These are phyloP conservation scores for Trametopsis cervina DNA, from an alignment of 768 basidiomycete genomes.

Conservation along the genomic window DNA sequence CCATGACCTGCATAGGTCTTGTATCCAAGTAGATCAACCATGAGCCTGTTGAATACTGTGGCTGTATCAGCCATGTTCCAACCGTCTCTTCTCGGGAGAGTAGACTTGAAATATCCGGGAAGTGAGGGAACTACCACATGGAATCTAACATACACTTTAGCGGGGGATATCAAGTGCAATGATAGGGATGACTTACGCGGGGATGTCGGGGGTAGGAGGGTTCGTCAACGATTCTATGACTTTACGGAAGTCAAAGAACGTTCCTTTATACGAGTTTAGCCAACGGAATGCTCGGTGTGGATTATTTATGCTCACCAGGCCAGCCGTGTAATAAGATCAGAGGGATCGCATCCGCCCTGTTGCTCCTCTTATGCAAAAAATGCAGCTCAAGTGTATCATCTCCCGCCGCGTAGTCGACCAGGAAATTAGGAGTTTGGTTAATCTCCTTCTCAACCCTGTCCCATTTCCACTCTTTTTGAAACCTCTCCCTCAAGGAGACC, in stretches of 20 bases:
- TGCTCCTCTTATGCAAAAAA: slow-evolving; percentile 26
- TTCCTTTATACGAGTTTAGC: slow-evolving; percentile 2
- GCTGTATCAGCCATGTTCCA: slow-evolving; percentile 23
- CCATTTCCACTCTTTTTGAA: slow-evolving; percentile 1
- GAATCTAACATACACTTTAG: slow-evolving; percentile 3
- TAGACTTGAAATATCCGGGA: slow-evolving; percentile 22
- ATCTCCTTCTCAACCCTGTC: slow-evolving; percentile 10
- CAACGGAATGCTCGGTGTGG: background rate
- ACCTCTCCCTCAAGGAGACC: background rate
- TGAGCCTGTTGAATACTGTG: slow-evolving; percentile 20
- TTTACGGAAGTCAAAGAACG: slow-evolving; percentile 18
- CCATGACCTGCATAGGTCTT: slow-evolving; percentile 17
- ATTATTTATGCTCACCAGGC: background rate
- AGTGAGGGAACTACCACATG: slow-evolving; percentile 23
- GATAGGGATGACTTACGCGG: slow-evolving; percentile 1
- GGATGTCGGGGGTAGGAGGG: slow-evolving; percentile 11
- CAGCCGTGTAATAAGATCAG: slow-evolving; percentile 26
- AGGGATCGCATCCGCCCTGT: slow-evolving; percentile 20
- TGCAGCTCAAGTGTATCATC: slow-evolving; percentile 17
- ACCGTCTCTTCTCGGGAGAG: slow-evolving; percentile 16
- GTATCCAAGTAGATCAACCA: slow-evolving; percentile 22
- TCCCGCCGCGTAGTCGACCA: slow-evolving; percentile 15
- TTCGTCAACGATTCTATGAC: slow-evolving; percentile 19
- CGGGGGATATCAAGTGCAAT: background rate
- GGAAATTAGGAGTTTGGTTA: slow-evolving; percentile 12